Percentiles rank a stretch among this genome's conserved stretches.
Conservation (phyloP, 208 protist species). For the Crithidia sp. region DNA sequence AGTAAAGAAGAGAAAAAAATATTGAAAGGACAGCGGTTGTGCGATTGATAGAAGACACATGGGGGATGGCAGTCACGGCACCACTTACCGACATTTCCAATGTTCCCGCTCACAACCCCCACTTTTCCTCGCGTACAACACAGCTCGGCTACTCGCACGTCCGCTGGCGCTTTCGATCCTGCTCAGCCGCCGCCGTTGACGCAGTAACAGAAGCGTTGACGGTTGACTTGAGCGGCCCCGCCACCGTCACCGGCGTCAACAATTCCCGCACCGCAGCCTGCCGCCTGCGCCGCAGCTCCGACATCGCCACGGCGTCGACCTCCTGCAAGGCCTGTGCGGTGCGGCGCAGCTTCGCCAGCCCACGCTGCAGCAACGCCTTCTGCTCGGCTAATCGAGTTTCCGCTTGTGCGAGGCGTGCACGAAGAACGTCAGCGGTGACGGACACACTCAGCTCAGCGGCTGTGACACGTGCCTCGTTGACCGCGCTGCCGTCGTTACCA, state of each 20-base stretch:
- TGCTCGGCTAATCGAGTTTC: neutral
- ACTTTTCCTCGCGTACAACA: too few species aligned
- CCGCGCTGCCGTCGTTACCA: neutral
- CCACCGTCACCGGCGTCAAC: slow-evolving; percentile 11
- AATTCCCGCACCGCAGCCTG: slow-evolving; percentile 3
- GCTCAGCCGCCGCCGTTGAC: neutral
- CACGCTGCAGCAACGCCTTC: slow-evolving; percentile 6
- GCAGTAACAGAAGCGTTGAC: neutral
- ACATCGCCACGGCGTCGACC: slow-evolving; percentile 24
- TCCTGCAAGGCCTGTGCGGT: slow-evolving; percentile 19
- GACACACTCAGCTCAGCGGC: slow-evolving; percentile 22
- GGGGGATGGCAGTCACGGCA: too few species aligned
- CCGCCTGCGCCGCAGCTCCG: slow-evolving; percentile 15
- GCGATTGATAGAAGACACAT: too few species aligned
- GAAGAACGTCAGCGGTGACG: slow-evolving; percentile 14
- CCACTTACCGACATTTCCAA: too few species aligned
- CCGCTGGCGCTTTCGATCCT: slow-evolving; percentile 18
- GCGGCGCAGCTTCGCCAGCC: slow-evolving; percentile 27
- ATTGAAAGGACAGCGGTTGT: too few species aligned
- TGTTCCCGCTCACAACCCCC: too few species aligned
- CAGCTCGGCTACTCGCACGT: neutral
- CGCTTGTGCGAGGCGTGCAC: slow-evolving; percentile 19
- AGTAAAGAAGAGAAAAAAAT: too few species aligned
- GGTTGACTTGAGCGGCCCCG: neutral
- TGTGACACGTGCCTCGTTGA: neutral